Percentiles rank a stretch among this genome's conserved stretches.
phyloP scores from a whole-genome alignment of 2,329 filamentous ascomycete genomes.

The Ophiostoma ulmi region DNA sequence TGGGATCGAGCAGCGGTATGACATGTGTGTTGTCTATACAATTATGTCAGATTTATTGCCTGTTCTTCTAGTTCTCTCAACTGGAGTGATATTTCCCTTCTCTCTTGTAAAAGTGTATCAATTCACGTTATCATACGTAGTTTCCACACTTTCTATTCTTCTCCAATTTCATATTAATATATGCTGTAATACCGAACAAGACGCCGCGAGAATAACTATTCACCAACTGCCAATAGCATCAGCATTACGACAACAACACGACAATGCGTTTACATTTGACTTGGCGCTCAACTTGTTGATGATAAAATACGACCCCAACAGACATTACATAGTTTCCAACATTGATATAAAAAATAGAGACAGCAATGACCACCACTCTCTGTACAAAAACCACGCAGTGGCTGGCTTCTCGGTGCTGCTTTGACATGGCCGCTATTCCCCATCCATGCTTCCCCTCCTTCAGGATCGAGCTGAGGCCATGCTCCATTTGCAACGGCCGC shows the following conservation, averaged over 20 bases:
- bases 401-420: not conserved
- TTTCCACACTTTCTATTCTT: not conserved
- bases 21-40: not conserved
- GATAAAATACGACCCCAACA: not conserved
- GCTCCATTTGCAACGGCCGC: not conserved
- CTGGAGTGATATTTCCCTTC: not conserved
- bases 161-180: not conserved
- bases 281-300: not conserved
- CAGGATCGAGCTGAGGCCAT: not conserved
- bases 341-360: no score
- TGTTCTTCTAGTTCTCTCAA: not conserved
- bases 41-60: not conserved
- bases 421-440: not conserved
- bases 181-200: not conserved
- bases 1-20: not conserved
- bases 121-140: not conserved
- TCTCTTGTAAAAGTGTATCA: not conserved
- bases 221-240: not conserved
- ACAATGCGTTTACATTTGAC: not conserved
- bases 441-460: not conserved
- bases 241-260: not conserved
- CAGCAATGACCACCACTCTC: no score
- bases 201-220: not conserved
- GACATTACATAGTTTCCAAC: not conserved
- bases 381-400: not conserved